Evolutionary conservation across 1,284 basidiomycete genomes (phyloP).

Genomic region (Inonotus obliquus): DNA sequence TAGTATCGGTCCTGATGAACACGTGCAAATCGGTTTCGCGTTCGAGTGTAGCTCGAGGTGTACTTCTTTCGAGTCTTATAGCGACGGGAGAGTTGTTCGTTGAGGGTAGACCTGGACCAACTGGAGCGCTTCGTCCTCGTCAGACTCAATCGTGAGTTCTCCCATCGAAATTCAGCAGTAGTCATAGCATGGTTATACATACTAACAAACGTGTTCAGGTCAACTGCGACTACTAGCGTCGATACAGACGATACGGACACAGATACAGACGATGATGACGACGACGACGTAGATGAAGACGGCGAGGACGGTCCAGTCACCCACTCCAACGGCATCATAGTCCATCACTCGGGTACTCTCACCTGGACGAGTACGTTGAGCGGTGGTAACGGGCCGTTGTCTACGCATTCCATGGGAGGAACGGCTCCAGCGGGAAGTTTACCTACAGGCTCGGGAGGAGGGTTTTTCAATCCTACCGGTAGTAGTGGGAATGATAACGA

Average conservation of each 20-base stretch:
- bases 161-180: neutral
- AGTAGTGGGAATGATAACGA: neutral
- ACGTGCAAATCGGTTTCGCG: neutral
- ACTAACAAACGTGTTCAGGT: neutral
- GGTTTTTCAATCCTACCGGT: neutral
- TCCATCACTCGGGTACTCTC: neutral
- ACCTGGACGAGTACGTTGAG: neutral
- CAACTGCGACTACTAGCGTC: neutral
- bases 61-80: neutral
- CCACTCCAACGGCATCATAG: neutral
- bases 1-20: neutral
- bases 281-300: slow-evolving; percentile 11
- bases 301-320: neutral
- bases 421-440: too few species aligned
- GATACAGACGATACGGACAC: neutral
- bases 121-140: too few species aligned
- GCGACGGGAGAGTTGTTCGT: neutral
- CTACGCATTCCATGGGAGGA: neutral
- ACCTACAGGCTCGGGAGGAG: neutral
- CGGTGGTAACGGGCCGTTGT: too few species aligned
- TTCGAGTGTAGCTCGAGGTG: neutral
- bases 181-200: neutral
- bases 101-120: neutral
- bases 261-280: slow-evolving; percentile 6
- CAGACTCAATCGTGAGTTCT: neutral